Base-by-base conservation (phyloP, 2,329 filamentous ascomycete genomes). In the Neonectria neomacrospora region DNA sequence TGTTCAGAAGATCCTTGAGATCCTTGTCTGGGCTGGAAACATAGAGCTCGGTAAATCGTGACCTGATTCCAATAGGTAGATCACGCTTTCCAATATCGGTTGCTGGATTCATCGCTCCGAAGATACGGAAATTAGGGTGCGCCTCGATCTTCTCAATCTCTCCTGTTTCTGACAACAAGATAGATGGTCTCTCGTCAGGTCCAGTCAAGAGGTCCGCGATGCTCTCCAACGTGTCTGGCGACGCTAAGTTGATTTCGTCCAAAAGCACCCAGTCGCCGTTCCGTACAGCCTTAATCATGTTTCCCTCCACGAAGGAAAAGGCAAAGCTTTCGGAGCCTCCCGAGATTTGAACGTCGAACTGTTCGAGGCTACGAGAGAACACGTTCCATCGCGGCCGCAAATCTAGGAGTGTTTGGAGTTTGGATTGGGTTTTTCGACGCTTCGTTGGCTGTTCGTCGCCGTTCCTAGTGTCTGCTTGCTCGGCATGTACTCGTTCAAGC, bases 101-200 rank as follows among this genome's bases (percentile, higher is more conserved):
- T 5, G 96, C 96, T 30, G 96, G 96, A 74, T 99, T 99, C 96
- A 99, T 99, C 28, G 96, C 96, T 54, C 93, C 96, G 75, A 99
- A 99, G 14, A 99, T 92, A 41, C 96, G 90, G 77, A 99, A 99
- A 67, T 97, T 90, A 0, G 93, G 90, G 77, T 99, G 95, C 1
- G 94, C 96, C 64, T 90, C 86, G 37, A 99, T 90, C 67, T 94
- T 88, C 77, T 98, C 93, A 45, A 97, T 93, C 70, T 96, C 94
- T 39, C 96, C 96, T 41, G 94, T 96, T 80, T 99, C 96, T 0
- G 94, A 94, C 8, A 99, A 85, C 5, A 99, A 81, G 48, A 99
- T 89, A 0, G 93, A 97, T 1, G 95, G 95, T 0, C 84, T 83
- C 34, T 89, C 88, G 64, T 88, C 88, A 10, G 88, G 85, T 8